phyloP scores from a whole-genome alignment of 2,329 filamentous ascomycete species.

The Cryoendolithus antarcticus region DNA sequence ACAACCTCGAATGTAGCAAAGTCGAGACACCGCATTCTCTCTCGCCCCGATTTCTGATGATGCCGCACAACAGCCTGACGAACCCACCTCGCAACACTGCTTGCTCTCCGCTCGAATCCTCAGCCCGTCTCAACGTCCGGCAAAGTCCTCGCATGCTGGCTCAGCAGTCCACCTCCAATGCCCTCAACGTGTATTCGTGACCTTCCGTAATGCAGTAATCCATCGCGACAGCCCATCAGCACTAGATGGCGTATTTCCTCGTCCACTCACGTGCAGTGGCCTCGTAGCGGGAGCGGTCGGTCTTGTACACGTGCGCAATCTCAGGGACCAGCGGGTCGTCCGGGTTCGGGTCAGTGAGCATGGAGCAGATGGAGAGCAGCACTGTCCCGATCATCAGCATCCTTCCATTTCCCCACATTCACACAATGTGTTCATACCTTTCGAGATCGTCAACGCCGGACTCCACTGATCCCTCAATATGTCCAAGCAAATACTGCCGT shows the following conservation, averaged over 20 bases:
- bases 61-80: too few relatives aligned
- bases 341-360: slow-evolving; percentile 98
- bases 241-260: slow-evolving; percentile 91
- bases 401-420: neutral
- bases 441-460: slow-evolving; percentile 93
- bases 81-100: too few relatives aligned
- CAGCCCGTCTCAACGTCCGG: too few relatives aligned
- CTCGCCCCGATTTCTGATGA: too few relatives aligned
- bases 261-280: slow-evolving; percentile 97
- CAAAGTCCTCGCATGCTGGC: too few relatives aligned
- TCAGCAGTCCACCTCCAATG: too few relatives aligned
- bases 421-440: slow-evolving; percentile 46
- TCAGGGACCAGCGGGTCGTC: slow-evolving; percentile 97
- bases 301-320: slow-evolving; percentile 99
- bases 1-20: too few relatives aligned
- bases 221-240: neutral
- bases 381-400: slow-evolving; percentile 43
- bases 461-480: slow-evolving; percentile 99
- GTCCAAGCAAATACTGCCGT: slow-evolving; percentile 97
- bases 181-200: too few relatives aligned
- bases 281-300: slow-evolving; percentile 89
- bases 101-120: too few relatives aligned
- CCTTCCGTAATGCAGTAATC: neutral
- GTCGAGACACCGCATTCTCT: too few relatives aligned
- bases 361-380: slow-evolving; percentile 96